Evolutionary conservation across 1,139 yeast genomes (phyloP), one percentile per base, ranked within the genome.

Genomic region (Taphrina flavorubra): DNA sequence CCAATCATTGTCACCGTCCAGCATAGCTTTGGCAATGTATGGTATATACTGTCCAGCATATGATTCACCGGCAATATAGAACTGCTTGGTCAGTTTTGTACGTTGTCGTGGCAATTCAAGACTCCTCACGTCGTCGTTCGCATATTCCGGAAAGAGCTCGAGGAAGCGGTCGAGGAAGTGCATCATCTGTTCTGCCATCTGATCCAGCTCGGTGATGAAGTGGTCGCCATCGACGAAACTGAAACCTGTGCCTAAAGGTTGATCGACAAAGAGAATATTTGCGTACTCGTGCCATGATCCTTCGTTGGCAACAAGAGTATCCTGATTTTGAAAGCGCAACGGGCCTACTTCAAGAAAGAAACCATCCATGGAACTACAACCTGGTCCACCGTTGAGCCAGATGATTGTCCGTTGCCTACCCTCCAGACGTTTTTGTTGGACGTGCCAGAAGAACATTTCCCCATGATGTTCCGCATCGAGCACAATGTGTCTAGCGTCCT

Each of bases 11-110:
- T 20, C 11, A 11, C 18, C 42, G 14, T 83, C 79, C 68, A 86
- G 74, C 18, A 92, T 82, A 0, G 85, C 86, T 61, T 84, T 79
- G 0, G 95, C 96, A 70, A 92, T 84, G 77, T 89, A 90, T 0
- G 99, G 99, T 69, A 94, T 89, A 77, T 91, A 94, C 77, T 94
- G 98, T 34, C 99, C 99, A 0, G 99, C 98, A 79, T 88, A 95
- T 73, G 97, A 90, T 79, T 94, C 99, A 36, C 99, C 99, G 0
- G 97, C 96, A 62, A 94, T 78, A 73, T 86, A 87, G 5, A 94
- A 79, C 69, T 68, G 56, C 16, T 2, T 10, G 18, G 18, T 16
- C 18, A 49, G 20, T n/a, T 14, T 20, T 16, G 46, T 16, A 11
- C 7, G 13, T 16, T 34, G 31, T 13, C 16, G n/a, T 16, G 31